A percentile compares a stretch with the other conserved stretches of the same genome.
These are phyloP conservation scores for Claviceps sp. DNA, from an alignment of 2,329 filamentous ascomycete species.

Conservation along the genomic window DNA sequence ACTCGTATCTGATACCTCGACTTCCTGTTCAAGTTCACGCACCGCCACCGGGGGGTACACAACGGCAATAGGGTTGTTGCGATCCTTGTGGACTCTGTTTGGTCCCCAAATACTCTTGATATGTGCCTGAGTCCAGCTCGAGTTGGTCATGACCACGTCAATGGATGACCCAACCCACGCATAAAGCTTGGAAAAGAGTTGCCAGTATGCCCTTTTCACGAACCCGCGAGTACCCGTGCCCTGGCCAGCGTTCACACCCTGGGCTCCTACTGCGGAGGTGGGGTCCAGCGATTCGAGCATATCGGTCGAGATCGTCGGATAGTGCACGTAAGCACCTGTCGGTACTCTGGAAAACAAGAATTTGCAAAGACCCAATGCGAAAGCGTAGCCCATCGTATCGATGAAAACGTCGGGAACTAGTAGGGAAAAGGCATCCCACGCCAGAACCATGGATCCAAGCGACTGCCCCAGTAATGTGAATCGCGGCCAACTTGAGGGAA, in stretches of 20 bases:
- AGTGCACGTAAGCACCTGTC: conserved; percentile 91
- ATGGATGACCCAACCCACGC: conserved; percentile 69
- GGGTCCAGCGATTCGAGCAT: conserved; percentile 81
- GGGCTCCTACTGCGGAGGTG: conserved; percentile 38
- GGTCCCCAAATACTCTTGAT: conserved; percentile 69
- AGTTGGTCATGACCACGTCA: conserved; percentile 96
- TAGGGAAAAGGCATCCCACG: conserved; percentile 85
- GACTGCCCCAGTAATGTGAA: conserved; percentile 94
- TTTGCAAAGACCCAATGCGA: conserved; percentile 70
- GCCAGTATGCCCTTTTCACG: conserved; percentile 75
- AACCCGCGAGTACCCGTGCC: conserved; percentile 58
- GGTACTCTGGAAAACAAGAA: conserved; percentile 68
- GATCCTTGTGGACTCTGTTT: conserved; percentile 31
- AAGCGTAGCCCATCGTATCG: conserved; percentile 97
- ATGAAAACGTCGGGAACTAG: conserved; percentile 88
- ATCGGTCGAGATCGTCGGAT: conserved; percentile 94
- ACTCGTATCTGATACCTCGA: conserved; percentile 56
- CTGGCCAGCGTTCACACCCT: conserved; percentile 72
- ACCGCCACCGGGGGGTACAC: conserved; percentile 92
- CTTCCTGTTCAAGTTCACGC: conserved; percentile 60
- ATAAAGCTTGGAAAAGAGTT: conserved; percentile 70
- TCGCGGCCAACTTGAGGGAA: conserved; percentile 75
- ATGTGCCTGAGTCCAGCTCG: conserved; percentile 81
- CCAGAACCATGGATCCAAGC: conserved; percentile 72
- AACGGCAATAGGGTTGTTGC: conserved; percentile 48